Percentiles rank a stretch among this genome's conserved stretches.
phyloP scores from a whole-genome alignment of 768 basidiomycete genomes.

The Leccinellum rugosiceps region DNA sequence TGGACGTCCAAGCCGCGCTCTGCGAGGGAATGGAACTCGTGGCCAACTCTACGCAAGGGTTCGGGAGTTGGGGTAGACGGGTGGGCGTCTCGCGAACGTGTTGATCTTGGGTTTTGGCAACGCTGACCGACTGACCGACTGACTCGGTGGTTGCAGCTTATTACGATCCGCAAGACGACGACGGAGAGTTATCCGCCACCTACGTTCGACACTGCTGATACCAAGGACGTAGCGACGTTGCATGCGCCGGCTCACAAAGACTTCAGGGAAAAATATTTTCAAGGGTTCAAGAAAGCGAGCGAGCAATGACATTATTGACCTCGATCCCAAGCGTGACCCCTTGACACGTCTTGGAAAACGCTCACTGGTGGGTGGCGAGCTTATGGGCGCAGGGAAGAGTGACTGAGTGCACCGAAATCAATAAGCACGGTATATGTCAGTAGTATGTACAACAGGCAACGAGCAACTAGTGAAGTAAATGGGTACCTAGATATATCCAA shows the following conservation, averaged over 20 bases:
- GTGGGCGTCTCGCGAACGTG: constrained; percentile 43
- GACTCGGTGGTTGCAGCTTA: constrained; percentile 53
- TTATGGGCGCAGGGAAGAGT: background rate
- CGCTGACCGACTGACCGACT: background rate
- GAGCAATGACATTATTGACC: no score
- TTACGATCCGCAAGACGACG: constrained; percentile 80
- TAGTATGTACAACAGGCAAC: background rate
- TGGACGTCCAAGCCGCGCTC: constrained; percentile 76
- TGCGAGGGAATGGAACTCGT: constrained; percentile 87
- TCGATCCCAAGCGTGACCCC: no score
- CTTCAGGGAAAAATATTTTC: constrained; percentile 87
- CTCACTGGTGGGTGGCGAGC: background rate
- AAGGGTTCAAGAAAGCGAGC: constrained; percentile 60
- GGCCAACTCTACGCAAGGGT: constrained; percentile 87
- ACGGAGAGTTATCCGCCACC: constrained; percentile 47
- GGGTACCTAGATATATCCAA: background rate
- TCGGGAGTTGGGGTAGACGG: constrained; percentile 92
- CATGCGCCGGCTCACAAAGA: constrained; percentile 83
- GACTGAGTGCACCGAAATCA: background rate
- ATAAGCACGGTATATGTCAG: background rate
- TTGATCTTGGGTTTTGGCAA: background rate
- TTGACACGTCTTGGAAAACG: no score
- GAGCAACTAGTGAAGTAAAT: background rate
- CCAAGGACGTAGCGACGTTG: constrained; percentile 8
- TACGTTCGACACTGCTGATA: constrained; percentile 40